A percentile compares a stretch with the other conserved stretches of the same genome.
Conservation (phyloP, 257 asterid species). For the Schizonepeta tenuifolia region DNA sequence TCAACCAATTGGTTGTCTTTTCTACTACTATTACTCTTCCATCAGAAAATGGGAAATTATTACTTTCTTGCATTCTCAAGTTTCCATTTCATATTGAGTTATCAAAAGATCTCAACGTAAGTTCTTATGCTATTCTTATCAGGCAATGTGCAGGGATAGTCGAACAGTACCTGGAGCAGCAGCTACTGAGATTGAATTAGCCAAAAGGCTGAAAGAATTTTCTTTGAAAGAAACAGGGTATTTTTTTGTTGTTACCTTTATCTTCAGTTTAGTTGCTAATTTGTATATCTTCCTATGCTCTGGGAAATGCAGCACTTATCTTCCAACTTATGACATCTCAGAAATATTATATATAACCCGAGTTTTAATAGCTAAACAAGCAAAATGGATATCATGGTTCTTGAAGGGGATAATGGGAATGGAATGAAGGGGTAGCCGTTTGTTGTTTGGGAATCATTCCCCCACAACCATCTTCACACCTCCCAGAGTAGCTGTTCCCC, state of each 20-base stretch:
- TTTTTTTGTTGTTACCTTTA: constrained; percentile 23
- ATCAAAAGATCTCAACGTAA: constrained; percentile 20
- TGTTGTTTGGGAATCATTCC: neutral
- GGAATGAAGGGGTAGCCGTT: neutral
- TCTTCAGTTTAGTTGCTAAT: constrained; percentile 8
- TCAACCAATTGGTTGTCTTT: constrained; percentile 16
- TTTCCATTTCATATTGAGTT: constrained; percentile 4
- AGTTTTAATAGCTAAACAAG: neutral
- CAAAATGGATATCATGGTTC: neutral
- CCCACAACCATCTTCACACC: neutral
- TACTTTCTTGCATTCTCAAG: constrained; percentile 12
- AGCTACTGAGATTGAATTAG: constrained; percentile 95
- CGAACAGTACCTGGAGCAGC: constrained; percentile 96
- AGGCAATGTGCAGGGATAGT: constrained; percentile 99
- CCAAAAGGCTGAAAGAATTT: constrained; percentile 87
- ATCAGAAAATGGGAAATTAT: neutral
- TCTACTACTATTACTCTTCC: constrained; percentile 19
- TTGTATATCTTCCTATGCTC: neutral
- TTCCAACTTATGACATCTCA: constrained; percentile 10
- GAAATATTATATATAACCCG: neutral
- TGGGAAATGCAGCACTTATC: neutral
- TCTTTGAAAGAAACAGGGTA: constrained; percentile 97
- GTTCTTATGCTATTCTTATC: constrained; percentile 32
- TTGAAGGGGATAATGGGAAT: neutral
- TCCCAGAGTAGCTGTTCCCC: neutral